A percentile compares a stretch with the other conserved stretches of the same genome.
phyloP scores from a whole-genome alignment of 1,284 basidiomycete species.

The Ceraceosorus bombacis region DNA sequence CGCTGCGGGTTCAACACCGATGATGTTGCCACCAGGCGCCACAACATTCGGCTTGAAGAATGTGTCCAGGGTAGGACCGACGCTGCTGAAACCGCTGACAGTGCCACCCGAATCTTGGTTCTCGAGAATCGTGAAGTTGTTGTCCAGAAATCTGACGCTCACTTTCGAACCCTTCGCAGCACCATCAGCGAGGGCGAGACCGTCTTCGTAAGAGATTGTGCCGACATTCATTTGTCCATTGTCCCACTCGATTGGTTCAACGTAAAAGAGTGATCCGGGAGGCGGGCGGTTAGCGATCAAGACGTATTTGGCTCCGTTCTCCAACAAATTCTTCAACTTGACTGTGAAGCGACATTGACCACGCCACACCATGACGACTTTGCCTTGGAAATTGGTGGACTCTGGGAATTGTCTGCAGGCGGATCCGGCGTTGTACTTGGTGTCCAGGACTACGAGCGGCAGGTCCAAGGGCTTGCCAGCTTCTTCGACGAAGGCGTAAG shows the following conservation, averaged over 20 bases:
- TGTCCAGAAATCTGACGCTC: constrained; percentile 56
- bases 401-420: too few species aligned
- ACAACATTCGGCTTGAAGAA: constrained; percentile 58
- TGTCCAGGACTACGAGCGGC: too few species aligned
- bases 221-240: constrained; percentile 24
- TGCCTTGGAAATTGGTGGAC: constrained; percentile 11
- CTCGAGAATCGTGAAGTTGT: constrained; percentile 47
- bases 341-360: constrained; percentile 36
- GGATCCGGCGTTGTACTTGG: too few species aligned
- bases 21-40: constrained; percentile 57
- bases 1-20: constrained; percentile 33
- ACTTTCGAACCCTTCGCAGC: constrained; percentile 51
- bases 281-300: constrained; percentile 25
- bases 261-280: constrained; percentile 40
- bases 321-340: constrained; percentile 36
- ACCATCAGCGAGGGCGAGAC: constrained; percentile 48
- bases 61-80: constrained; percentile 60
- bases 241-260: constrained; percentile 12
- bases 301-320: constrained; percentile 47
- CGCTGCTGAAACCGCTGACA: constrained; percentile 57
- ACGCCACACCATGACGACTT: constrained; percentile 30
- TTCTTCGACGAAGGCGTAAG: too few species aligned
- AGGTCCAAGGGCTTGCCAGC: too few species aligned
- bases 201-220: constrained; percentile 25
- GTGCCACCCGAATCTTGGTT: constrained; percentile 56